Base-by-base conservation (phyloP, 2,329 filamentous ascomycete genomes). In the Arthrobotrys sinensis region DNA sequence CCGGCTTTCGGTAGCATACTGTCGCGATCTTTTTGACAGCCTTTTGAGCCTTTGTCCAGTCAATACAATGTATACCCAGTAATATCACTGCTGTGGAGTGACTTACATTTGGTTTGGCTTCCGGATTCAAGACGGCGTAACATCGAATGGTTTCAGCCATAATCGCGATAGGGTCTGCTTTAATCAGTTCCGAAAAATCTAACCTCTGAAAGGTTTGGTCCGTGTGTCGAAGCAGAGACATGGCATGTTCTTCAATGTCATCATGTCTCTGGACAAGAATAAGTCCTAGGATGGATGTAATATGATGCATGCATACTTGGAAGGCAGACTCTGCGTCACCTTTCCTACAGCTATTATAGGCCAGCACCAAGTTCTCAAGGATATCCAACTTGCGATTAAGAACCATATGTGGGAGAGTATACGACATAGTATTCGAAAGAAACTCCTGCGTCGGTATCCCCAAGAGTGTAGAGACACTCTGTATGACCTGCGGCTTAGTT, bases 381-480 rank as follows among this genome's bases (percentile, higher is more conserved):
- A 96, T 88, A 73, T 97, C 93, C 72, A 88, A 88, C 81, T 91
- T 91, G 82, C 91, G 92, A 48, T 89, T 91, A 45, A 97, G 86
- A 1, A 99, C 92, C 16, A 99, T 87, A 85, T 93, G 94, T 0
- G 96, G 96, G 7, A 99, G 84, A 6, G 94, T 94, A 81, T 96
- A 89, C 12, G 89, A 88, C 83, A 97, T 94, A 7, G 95, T 92
- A 16, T 91, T 85, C 12, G 91, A 85, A 8, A 97, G 87, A 52
- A 98, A 90, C 65, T 92, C 90, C 50, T 90, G 87, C 7, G 96
- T 88, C 45, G 89, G 91, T 82, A 93, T 91, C 64, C 91, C 90
- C 43, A 97, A 87, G 34, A 98, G 85, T 80, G 97, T 93, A 24
- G 94, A 93, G 60, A 98, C 87, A 52, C 92, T 88, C 69, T 92